Conservation (phyloP, 2,329 filamentous ascomycete genomes). For the Neoarthrinium moseri region DNA sequence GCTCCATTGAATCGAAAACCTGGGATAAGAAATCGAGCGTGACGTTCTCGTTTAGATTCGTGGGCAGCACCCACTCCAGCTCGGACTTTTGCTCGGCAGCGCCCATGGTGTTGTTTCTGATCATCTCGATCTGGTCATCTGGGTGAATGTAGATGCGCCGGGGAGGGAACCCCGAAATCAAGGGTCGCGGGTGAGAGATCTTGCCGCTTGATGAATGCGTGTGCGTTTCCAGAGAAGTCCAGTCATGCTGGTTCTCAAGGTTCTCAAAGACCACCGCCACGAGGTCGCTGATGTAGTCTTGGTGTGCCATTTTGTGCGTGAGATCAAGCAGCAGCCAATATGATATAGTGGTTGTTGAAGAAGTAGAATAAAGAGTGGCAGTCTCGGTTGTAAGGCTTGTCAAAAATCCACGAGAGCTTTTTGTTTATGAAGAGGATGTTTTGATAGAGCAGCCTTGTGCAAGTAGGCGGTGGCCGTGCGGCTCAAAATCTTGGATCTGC, state of each 20-base stretch:
- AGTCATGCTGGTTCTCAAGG: slow-evolving; percentile 73
- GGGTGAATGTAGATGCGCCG: slow-evolving; percentile 75
- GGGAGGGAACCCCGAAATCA: slow-evolving; percentile 73
- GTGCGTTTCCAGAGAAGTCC: slow-evolving; percentile 61
- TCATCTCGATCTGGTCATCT: slow-evolving; percentile 74
- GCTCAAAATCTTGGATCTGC: slow-evolving; percentile 1
- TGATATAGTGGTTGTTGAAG: not conserved
- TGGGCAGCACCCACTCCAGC: slow-evolving; percentile 75
- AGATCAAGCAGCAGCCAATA: no score
- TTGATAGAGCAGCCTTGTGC: not conserved
- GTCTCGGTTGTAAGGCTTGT: not conserved
- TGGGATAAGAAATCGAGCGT: slow-evolving; percentile 63
- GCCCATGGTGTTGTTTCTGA: slow-evolving; percentile 58
- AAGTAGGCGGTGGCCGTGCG: slow-evolving; percentile 2
- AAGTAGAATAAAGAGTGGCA: not conserved
- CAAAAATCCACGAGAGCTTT: not conserved
- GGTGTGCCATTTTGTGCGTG: slow-evolving; percentile 17
- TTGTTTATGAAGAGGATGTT: not conserved
- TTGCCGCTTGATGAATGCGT: slow-evolving; percentile 34
- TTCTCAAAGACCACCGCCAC: slow-evolving; percentile 66
- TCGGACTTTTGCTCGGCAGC: slow-evolving; percentile 53
- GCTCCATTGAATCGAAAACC: slow-evolving; percentile 64
- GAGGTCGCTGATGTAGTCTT: slow-evolving; percentile 36
- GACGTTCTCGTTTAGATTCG: slow-evolving; percentile 72
- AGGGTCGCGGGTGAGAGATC: slow-evolving; percentile 50